A percentile compares a stretch with the other conserved stretches of the same genome.
These are phyloP conservation scores for Solanum boliviense DNA, from an alignment of 257 asterid species.

Conservation along the genomic window DNA sequence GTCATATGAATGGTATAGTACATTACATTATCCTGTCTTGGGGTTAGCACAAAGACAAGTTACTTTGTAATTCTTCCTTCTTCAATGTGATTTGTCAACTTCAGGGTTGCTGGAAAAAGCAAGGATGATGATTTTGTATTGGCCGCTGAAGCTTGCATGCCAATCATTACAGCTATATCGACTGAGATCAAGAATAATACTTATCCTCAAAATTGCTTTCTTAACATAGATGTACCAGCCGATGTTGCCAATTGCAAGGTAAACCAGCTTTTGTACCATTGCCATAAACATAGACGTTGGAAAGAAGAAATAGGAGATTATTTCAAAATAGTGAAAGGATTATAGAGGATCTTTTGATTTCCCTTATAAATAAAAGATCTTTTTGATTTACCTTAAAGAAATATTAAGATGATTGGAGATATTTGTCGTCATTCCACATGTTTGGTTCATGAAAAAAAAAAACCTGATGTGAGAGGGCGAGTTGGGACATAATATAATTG, in stretches of 20 bases:
- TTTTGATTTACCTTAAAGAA: neutral
- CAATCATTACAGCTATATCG: conserved; percentile 38
- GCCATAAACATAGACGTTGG: neutral
- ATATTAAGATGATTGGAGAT: neutral
- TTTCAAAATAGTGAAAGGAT: neutral
- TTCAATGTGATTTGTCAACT: neutral
- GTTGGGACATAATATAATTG: neutral
- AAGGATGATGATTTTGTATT: conserved; percentile 37
- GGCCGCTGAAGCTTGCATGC: conserved; percentile 85
- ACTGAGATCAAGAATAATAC: conserved; percentile 46
- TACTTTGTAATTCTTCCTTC: neutral
- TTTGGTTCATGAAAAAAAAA: neutral
- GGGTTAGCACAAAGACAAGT: neutral
- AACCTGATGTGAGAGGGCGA: neutral
- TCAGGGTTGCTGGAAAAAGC: conserved; percentile 60
- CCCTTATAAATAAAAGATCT: neutral
- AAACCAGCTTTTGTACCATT: neutral
- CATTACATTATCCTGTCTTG: neutral
- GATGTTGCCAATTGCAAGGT: conserved; percentile 67
- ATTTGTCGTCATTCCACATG: neutral
- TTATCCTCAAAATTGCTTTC: conserved; percentile 53
- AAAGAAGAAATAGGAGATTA: neutral
- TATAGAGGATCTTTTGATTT: neutral
- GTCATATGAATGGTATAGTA: conserved; percentile 72
- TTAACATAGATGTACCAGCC: conserved; percentile 67